Base-by-base conservation (phyloP, 2,329 filamentous ascomycete species). In the Botrytis hyacinthi region DNA sequence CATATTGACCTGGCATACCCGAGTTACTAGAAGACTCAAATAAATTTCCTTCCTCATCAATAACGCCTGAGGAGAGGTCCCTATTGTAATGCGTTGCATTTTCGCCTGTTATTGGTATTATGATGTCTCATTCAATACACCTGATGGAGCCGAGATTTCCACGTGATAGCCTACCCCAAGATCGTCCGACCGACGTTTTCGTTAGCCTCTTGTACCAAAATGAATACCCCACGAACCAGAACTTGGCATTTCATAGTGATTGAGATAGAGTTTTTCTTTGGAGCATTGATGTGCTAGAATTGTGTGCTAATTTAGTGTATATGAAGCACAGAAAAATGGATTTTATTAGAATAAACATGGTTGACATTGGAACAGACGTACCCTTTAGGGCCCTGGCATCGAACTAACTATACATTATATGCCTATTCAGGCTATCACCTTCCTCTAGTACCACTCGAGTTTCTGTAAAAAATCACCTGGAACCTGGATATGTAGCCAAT, bases 11-110 rank as follows among this genome's bases (percentile, higher is more conserved):
- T 12, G 22, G 1, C 20, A n/a, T 26, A 61, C 1, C 5, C 3
- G 7, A 12, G 35, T 20, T 1, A n/a, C 7, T 2, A 4, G n/a
- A 9, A n/a, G 22, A 61, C 35, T 7, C 14, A 40, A 6, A 61
- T 2, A 1, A 3, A 7, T 61, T 14, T 16, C 7, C 12, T 16
- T 35, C 26, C 8, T 40, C 22, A 0, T 1, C 6, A 12, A 40
- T 1, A 62, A n/a, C 3, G 6, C 4, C 14, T n/a, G 22, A 20
- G 1, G 26, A n/a, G 16, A 16, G 1, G 6, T 18, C 14, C 18
- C n/a, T 57, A 32, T 18, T 57, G 51, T 8, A 2, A 57, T 57
- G 14, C 0, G n/a, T 29, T 18, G n/a, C 8, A 57, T 57, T 32
- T 0, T 18, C 14, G 3, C 51, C 1, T 3, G n/a, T 6, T 3